phyloP scores from a whole-genome alignment of 768 basidiomycete genomes.

The Boletellus sp. region DNA sequence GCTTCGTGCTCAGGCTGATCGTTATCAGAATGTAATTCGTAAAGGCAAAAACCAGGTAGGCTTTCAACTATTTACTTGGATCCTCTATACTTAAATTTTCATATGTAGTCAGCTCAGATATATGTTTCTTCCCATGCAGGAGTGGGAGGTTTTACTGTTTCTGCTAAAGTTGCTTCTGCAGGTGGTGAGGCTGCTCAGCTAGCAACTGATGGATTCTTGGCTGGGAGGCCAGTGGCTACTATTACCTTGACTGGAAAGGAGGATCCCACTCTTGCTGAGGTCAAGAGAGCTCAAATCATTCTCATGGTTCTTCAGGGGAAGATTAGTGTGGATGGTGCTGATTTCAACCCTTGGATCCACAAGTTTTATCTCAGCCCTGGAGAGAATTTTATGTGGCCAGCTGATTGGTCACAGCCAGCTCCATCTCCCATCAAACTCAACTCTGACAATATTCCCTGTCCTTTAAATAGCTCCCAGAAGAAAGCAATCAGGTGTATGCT shows the following conservation, averaged over 20 bases:
- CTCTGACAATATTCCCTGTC: constrained; percentile 17
- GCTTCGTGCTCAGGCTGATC: constrained; percentile 18
- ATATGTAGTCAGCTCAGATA: constrained; percentile 16
- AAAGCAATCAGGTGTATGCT: constrained; percentile 39
- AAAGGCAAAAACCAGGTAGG: constrained; percentile 38
- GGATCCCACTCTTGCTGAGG: constrained; percentile 57
- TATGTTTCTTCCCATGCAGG: constrained; percentile 19
- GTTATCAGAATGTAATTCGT: constrained; percentile 31
- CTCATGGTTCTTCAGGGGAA: constrained; percentile 36
- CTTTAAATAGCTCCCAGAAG: constrained; percentile 39
- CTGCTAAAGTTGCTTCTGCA: constrained; percentile 18
- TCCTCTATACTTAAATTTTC: neutral
- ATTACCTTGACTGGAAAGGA: constrained; percentile 54
- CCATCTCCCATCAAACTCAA: constrained; percentile 17
- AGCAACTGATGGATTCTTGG: constrained; percentile 18
- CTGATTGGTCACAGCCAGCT: constrained; percentile 25
- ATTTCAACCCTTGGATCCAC: constrained; percentile 37
- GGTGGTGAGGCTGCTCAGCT: constrained; percentile 20
- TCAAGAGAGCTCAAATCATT: constrained; percentile 31
- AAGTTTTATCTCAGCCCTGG: constrained; percentile 32
- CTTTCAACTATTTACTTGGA: neutral
- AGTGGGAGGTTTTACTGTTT: constrained; percentile 22
- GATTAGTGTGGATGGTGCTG: constrained; percentile 20
- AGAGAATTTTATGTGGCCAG: constrained; percentile 37
- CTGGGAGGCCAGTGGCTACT: constrained; percentile 29